phyloP scores from a whole-genome alignment of 495 filamentous ascomycete genomes.

The Lasiosphaeria miniovina region DNA sequence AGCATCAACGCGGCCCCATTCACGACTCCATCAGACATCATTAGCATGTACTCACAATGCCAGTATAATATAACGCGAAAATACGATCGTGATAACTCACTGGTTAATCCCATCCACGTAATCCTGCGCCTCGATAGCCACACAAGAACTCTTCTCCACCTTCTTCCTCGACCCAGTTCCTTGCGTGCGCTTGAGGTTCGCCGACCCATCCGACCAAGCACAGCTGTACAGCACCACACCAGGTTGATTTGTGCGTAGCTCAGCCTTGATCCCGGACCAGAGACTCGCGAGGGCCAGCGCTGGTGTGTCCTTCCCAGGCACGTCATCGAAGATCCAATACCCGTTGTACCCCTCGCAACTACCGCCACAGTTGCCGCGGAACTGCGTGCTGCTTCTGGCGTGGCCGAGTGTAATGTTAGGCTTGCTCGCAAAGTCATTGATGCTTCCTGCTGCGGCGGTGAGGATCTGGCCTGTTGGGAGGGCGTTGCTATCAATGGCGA shows the following conservation, averaged over 20 bases:
- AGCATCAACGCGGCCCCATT: slow-evolving; percentile 59
- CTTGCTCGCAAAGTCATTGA: slow-evolving; percentile 63
- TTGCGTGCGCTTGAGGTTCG: slow-evolving; percentile 53
- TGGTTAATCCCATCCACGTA: slow-evolving; percentile 74
- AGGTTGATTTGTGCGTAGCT: slow-evolving; percentile 64
- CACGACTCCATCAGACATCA: slow-evolving; percentile 35
- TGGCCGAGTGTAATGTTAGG: slow-evolving; percentile 62
- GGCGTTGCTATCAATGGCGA: slow-evolving; percentile 60
- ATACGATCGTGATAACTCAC: slow-evolving; percentile 28
- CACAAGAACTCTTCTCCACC: slow-evolving; percentile 50
- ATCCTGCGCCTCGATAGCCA: slow-evolving; percentile 56
- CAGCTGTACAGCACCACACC: slow-evolving; percentile 67
- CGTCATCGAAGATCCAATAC: slow-evolving; percentile 63
- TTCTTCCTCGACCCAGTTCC: slow-evolving; percentile 51
- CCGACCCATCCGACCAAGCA: slow-evolving; percentile 60
- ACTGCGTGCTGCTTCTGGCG: slow-evolving; percentile 50
- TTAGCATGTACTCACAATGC: background rate
- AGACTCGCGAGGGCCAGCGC: slow-evolving; percentile 52
- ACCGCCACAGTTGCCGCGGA: slow-evolving; percentile 59
- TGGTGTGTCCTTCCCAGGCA: slow-evolving; percentile 42
- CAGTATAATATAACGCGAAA: background rate
- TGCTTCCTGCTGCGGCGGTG: slow-evolving; percentile 47
- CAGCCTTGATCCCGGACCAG: slow-evolving; percentile 61
- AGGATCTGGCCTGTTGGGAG: slow-evolving; percentile 66
- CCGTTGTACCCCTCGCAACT: slow-evolving; percentile 72